These are phyloP conservation scores for Massariosphaeria phaeospora DNA, from an alignment of 495 filamentous ascomycete genomes.

Conservation along the genomic window DNA sequence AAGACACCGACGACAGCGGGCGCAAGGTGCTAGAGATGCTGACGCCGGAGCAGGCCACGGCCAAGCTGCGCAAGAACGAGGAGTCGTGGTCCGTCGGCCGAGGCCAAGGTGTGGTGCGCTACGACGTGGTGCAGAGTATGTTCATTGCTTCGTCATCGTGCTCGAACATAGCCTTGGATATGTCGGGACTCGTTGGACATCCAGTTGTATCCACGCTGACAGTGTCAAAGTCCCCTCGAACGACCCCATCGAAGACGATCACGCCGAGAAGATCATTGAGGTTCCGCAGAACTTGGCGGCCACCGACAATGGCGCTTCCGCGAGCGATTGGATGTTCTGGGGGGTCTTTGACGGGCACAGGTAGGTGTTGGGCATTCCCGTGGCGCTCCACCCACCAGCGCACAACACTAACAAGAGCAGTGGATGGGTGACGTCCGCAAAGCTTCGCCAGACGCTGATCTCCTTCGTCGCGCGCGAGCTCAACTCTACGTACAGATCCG, in stretches of 20 bases:
- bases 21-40: conserved; percentile 88
- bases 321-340: conserved; percentile 99
- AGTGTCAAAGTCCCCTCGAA: conserved; percentile 79
- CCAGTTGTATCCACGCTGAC: too few relatives aligned
- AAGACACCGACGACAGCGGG: conserved; percentile 75
- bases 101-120: conserved; percentile 85
- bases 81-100: conserved; percentile 86
- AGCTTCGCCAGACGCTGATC: conserved; percentile 85
- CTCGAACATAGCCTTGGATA: too few relatives aligned
- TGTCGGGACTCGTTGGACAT: too few relatives aligned
- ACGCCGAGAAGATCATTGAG: conserved; percentile 94
- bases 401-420: conserved; percentile 49
- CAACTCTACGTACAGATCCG: conserved; percentile 83
- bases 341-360: conserved; percentile 96
- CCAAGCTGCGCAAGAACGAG: conserved; percentile 82
- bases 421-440: conserved; percentile 97
- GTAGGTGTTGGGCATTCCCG: conserved; percentile 45
- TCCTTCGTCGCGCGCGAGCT: conserved; percentile 89
- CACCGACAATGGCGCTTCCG: conserved; percentile 48
- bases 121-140: conserved; percentile 77
- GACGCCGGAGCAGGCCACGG: conserved; percentile 88
- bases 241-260: conserved; percentile 97
- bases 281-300: conserved; percentile 57
- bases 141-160: background rate
- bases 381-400: background rate